phyloP scores from a whole-genome alignment of 2,329 filamentous ascomycete genomes.

The Colletotrichum falcatum region DNA sequence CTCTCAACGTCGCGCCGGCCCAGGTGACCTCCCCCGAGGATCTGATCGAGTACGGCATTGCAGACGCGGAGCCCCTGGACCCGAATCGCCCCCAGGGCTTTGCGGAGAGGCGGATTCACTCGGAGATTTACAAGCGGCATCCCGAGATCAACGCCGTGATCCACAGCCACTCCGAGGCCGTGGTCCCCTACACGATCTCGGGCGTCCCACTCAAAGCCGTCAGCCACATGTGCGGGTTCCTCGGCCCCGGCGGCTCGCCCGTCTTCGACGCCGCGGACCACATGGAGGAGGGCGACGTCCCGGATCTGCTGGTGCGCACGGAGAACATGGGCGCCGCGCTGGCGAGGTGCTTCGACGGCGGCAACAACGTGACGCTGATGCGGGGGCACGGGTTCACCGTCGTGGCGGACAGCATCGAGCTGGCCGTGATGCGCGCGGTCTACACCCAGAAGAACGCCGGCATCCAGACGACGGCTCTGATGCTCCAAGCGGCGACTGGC shows the following conservation, averaged over 20 bases:
- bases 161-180: constrained; percentile 57
- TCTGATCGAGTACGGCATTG: constrained; percentile 59
- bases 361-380: constrained; percentile 57
- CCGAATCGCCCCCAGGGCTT: constrained; percentile 53
- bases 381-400: constrained; percentile 58
- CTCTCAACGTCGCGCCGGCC: constrained; percentile 59
- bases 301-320: constrained; percentile 54
- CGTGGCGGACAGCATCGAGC: constrained; percentile 51
- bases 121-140: constrained; percentile 58
- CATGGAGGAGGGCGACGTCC: constrained; percentile 45
- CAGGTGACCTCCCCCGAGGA: constrained; percentile 57
- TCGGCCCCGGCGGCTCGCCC: constrained; percentile 49
- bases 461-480: constrained; percentile 55
- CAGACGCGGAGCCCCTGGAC: constrained; percentile 56
- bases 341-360: constrained; percentile 48
- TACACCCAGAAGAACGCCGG: constrained; percentile 58
- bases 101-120: constrained; percentile 59
- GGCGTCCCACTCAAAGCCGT: constrained; percentile 54
- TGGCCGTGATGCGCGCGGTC: constrained; percentile 55
- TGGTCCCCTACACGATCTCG: constrained; percentile 57
- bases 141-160: constrained; percentile 54
- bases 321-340: constrained; percentile 50
- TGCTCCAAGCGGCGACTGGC: constrained; percentile 21
- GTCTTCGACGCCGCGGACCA: constrained; percentile 49
- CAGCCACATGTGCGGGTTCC: constrained; percentile 58